A percentile compares a stretch with the other conserved stretches of the same genome.
phyloP scores from a whole-genome alignment of 2,329 filamentous ascomycete species.

The Ascosphaera pollenicola region DNA sequence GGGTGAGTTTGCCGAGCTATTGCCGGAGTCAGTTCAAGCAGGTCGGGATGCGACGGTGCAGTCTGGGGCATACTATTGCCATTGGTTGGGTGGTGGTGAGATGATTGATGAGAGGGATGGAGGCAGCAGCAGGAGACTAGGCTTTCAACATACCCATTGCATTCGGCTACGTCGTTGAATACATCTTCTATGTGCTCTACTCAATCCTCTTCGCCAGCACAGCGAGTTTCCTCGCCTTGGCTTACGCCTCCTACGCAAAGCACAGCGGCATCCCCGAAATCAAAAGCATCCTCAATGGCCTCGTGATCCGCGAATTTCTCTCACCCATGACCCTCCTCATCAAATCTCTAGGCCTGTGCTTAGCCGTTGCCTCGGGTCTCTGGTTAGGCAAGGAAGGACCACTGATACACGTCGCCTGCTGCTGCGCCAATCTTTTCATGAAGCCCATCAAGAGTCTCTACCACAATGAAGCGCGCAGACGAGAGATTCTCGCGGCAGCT shows the following conservation, averaged over 20 bases:
- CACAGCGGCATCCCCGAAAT: constrained; percentile 97
- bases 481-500: constrained; percentile 85
- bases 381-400: constrained; percentile 95
- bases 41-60: neutral
- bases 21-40: constrained; percentile 41
- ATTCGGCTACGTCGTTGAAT: too few relatives aligned
- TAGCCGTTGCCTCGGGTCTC: constrained; percentile 82
- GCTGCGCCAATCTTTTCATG: constrained; percentile 90
- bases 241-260: constrained; percentile 85
- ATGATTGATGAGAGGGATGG: too few relatives aligned
- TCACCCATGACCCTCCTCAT: constrained; percentile 80
- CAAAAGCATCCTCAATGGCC: constrained; percentile 96
- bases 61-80: too few relatives aligned
- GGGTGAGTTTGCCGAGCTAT: constrained; percentile 80
- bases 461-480: constrained; percentile 76
- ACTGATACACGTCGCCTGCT: constrained; percentile 97
- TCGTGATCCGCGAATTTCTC: constrained; percentile 97
- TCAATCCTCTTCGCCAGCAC: constrained; percentile 64
- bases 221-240: constrained; percentile 66
- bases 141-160: too few relatives aligned
- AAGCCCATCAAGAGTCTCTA: constrained; percentile 82
- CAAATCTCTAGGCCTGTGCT: constrained; percentile 74
- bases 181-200: constrained; percentile 70
- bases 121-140: too few relatives aligned
- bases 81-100: too few relatives aligned